Conservation (phyloP, 495 filamentous ascomycete species). For the Aspergillus kassunensis region DNA sequence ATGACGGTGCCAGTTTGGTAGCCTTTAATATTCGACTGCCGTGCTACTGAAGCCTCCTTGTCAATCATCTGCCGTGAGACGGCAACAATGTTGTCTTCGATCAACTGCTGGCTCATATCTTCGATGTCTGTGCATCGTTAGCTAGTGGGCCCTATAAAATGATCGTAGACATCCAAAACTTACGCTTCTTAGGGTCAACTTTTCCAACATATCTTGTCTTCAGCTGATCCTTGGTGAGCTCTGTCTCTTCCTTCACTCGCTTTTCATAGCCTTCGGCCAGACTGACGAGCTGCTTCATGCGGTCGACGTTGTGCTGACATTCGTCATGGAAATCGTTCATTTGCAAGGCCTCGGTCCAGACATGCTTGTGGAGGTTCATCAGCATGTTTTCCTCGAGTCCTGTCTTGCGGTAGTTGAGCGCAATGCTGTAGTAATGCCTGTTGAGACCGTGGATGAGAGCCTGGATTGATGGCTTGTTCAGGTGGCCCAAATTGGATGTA, state of each 20-base stretch:
- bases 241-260: constrained; percentile 95
- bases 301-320: constrained; percentile 75
- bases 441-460: constrained; percentile 98
- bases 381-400: constrained; percentile 98
- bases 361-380: constrained; percentile 99
- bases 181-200: constrained; percentile 97
- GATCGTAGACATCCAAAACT: too few relatives aligned
- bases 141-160: too few relatives aligned
- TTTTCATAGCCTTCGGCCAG: constrained; percentile 97
- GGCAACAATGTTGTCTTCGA: constrained; percentile 98
- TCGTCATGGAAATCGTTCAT: constrained; percentile 95
- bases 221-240: constrained; percentile 92
- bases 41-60: constrained; percentile 81
- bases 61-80: constrained; percentile 98
- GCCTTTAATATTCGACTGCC: constrained; percentile 47
- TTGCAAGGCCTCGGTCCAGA: constrained; percentile 95
- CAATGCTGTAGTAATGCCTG: constrained; percentile 98
- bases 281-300: constrained; percentile 78
- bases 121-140: constrained; percentile 64
- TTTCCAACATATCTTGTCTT: constrained; percentile 99
- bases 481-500: constrained; percentile 93
- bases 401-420: constrained; percentile 96
- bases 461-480: constrained; percentile 98
- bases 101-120: constrained; percentile 89
- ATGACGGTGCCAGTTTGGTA: constrained; percentile 51